These are phyloP conservation scores for Myriangium duriaei DNA, from an alignment of 2,329 filamentous ascomycete species.

Conservation along the genomic window DNA sequence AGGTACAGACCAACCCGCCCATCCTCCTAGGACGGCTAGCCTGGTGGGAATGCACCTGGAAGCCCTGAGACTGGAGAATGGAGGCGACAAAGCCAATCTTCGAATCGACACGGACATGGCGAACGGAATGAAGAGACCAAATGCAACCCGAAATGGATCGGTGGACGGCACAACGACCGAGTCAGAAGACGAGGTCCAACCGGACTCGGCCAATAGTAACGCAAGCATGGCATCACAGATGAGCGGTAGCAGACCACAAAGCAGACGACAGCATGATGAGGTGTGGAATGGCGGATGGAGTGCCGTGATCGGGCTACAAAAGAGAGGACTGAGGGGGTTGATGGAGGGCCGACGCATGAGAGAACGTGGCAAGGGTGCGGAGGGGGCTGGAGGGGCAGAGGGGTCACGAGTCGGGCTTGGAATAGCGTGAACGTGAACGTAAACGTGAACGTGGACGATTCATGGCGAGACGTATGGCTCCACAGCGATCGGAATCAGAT, in stretches of 20 bases:
- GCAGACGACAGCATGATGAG: conserved; percentile 41
- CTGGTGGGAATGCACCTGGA: conserved; percentile 21
- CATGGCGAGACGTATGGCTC: no score
- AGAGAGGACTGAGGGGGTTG: conserved; percentile 75
- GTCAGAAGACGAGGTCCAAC: conserved; percentile 23
- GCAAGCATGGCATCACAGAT: conserved; percentile 20
- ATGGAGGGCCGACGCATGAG: conserved; percentile 89
- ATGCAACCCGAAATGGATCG: conserved; percentile 23
- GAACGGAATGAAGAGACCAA: conserved; percentile 19
- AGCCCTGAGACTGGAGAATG: conserved; percentile 21
- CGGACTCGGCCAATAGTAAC: conserved; percentile 23
- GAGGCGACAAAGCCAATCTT: conserved; percentile 24
- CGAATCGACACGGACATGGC: conserved; percentile 40
- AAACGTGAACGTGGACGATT: no score
- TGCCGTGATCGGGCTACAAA: conserved; percentile 89
- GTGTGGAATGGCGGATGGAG: conserved; percentile 73
- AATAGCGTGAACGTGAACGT: conserved; percentile 12
- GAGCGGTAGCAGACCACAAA: conserved; percentile 25
- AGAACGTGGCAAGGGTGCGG: conserved; percentile 46
- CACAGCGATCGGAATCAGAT: no score
- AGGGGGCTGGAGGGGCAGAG: conserved; percentile 14
- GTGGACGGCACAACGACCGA: conserved; percentile 18
- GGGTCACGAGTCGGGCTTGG: conserved; percentile 18
- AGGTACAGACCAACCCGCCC: conserved; percentile 26
- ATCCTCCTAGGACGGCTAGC: conserved; percentile 36